Base-by-base conservation (phyloP, 495 filamentous ascomycete genomes). In the Lophiotrema nucula region DNA sequence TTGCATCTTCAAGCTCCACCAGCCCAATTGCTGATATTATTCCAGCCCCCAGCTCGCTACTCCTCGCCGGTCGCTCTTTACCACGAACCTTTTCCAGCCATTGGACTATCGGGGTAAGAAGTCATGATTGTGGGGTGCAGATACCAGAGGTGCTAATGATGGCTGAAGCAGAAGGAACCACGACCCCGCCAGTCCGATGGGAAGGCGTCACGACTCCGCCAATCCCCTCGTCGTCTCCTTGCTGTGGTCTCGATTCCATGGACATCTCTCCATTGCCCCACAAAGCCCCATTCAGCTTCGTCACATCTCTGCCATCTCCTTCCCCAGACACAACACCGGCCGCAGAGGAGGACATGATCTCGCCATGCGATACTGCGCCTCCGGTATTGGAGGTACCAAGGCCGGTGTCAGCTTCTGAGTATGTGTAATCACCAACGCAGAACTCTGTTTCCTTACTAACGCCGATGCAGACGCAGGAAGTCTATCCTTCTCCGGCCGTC, bases 261-360 rank as follows among this genome's bases (percentile, higher is more conserved):
- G 95, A 97, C 64, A 86, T 96, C 74, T 96, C 92, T 19, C 93
- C 93, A 12, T 73, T 97, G 35, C 93, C 92, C 12, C 92, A 96
- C 71, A 98, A 97, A 75, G 78, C 81, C 21, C 79, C 88, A 10
- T 90, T 85, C 65, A 70, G 73, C 31, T 66, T 76, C 43, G 68
- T 72, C 12, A 74, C 76, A 23, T 83, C 87, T 53, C 70, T 87
- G 22, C 74, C 78, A 27, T 90, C 88, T 0, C 88, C 90, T 2
- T 85, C 82, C 1, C 84, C 87, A 0, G 74, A 77, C 25, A 27
- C 47, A 16, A 69, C 66, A 6, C 61, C 71, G 56, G 31, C 77
- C 72, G 31, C 74, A 71, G 28, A 73, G 19, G 70, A 70, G 25
- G 72, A 71, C 60, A 67, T 72, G 64, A 44, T 72, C 4, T 72